phyloP scores from a whole-genome alignment of 305 asterid species.

The Stenogyne calaminthoides region DNA sequence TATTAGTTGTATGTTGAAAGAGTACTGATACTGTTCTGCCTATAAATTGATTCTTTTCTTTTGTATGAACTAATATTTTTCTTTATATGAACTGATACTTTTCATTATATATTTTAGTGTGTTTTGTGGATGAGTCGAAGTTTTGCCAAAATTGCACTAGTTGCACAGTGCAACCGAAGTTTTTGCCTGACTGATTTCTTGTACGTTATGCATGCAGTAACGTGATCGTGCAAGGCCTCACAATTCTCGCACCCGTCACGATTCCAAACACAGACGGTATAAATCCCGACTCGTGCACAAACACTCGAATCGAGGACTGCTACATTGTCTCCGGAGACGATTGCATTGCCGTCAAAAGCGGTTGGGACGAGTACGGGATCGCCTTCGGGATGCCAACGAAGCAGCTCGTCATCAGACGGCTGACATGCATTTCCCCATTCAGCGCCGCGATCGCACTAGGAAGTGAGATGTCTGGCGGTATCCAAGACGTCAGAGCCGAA shows the following conservation, averaged over 20 bases:
- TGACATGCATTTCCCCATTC: constrained; percentile 84
- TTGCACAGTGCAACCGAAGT: not conserved
- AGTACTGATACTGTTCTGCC: too few relatives aligned
- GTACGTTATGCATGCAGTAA: constrained; percentile 55
- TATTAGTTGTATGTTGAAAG: too few relatives aligned
- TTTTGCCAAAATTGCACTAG: too few relatives aligned
- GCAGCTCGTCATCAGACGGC: constrained; percentile 67
- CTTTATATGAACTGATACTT: too few relatives aligned
- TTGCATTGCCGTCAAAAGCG: constrained; percentile 92
- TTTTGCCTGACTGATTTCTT: not conserved
- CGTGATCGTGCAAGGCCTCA: constrained; percentile 69
- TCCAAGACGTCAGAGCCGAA: constrained; percentile 77
- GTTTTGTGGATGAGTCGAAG: too few relatives aligned
- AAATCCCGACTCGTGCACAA: constrained; percentile 91
- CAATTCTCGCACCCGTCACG: constrained; percentile 80
- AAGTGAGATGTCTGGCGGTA: constrained; percentile 99
- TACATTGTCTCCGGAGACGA: constrained; percentile 98
- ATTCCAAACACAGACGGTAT: constrained; percentile 96
- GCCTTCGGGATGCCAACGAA: constrained; percentile 95
- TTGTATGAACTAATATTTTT: too few relatives aligned
- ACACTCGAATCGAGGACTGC: constrained; percentile 86
- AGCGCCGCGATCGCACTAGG: constrained; percentile 94
- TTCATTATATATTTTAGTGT: too few relatives aligned
- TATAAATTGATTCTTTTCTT: too few relatives aligned
- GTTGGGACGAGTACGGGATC: constrained; percentile 94